phyloP scores from a whole-genome alignment of 139 green algal genomes.

The Chlorella sp. region DNA sequence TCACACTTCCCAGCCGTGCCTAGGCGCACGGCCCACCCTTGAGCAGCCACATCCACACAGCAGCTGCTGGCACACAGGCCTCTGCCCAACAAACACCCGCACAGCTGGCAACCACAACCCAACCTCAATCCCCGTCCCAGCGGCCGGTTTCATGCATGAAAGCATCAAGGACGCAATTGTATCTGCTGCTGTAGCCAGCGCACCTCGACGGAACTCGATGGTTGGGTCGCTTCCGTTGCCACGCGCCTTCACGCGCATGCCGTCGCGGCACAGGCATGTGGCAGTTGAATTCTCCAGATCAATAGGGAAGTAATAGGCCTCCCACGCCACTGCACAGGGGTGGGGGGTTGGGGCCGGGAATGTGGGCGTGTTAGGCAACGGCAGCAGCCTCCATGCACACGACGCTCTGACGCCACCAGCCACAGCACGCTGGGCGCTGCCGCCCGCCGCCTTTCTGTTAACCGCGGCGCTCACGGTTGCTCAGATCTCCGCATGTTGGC shows the following conservation, averaged over 20 bases:
- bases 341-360: neutral
- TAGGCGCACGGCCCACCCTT: too few species aligned
- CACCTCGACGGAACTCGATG: neutral
- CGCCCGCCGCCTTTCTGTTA: neutral
- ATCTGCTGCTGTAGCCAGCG: neutral
- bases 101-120: too few species aligned
- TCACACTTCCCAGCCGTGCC: too few species aligned
- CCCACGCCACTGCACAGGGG: neutral
- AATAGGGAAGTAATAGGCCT: neutral
- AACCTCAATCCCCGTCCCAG: too few species aligned
- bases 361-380: neutral
- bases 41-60: too few species aligned
- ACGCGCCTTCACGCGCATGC: neutral
- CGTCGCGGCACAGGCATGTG: neutral
- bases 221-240: neutral
- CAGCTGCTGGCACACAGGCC: too few species aligned
- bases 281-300: neutral
- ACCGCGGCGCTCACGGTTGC: neutral
- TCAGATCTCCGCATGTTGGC: neutral
- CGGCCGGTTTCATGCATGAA: too few species aligned
- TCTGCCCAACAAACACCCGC: too few species aligned
- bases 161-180: too few species aligned
- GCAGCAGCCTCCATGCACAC: neutral
- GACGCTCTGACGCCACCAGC: neutral
- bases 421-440: neutral